Base-by-base conservation (phyloP, 2,329 filamentous ascomycete species). In the Rhexocercosporidium sp. region DNA sequence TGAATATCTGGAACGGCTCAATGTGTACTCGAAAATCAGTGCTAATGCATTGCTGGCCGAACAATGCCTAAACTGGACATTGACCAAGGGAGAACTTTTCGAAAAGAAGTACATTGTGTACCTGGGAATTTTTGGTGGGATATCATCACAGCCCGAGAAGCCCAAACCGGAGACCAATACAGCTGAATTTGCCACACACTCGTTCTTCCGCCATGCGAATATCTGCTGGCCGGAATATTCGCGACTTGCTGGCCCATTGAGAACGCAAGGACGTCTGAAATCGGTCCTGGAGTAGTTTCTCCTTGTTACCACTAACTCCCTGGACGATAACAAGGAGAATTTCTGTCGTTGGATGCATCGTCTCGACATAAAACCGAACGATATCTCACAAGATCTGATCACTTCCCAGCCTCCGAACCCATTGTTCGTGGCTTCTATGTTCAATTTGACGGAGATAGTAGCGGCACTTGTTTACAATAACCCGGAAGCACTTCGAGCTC, bases 1-100 rank as follows among this genome's bases (percentile, higher is more conserved):
- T 29, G 69, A 68, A 31, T 68, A 68, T 37, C 49, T 70, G 3
- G 57, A 69, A 16, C 27, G 11, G 39, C 65, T 29, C 6, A 18
- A 31, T 1, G 34, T 51, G 0, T 67, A 56, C 20, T 62, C 54
- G 5, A 29, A 12, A n/a, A 16, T 37, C 12, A 53, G 9, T 3
- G 39, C 25, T 5, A 59, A 29, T 34, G 37, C 59, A 1, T 49
- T 61, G 34, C 20, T 29, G 7, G 59, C 59, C 18, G 59, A 49
- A 16, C 59, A 49, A 49, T 61, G 59, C 22, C 20, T 61, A 18
- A 31, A 12, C 14, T 61, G 59, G 41, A 61, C 49, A 14, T 20
- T 49, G 14, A 49, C 25, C 27, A 27, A 34, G 29, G 29, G 27
- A 20, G 51, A 54, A 6, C 20, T 54, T 8, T 54, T 54, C 8